These are phyloP conservation scores for Metschnikowia anglica DNA, from an alignment of 805 yeast species.

Conservation along the genomic window DNA sequence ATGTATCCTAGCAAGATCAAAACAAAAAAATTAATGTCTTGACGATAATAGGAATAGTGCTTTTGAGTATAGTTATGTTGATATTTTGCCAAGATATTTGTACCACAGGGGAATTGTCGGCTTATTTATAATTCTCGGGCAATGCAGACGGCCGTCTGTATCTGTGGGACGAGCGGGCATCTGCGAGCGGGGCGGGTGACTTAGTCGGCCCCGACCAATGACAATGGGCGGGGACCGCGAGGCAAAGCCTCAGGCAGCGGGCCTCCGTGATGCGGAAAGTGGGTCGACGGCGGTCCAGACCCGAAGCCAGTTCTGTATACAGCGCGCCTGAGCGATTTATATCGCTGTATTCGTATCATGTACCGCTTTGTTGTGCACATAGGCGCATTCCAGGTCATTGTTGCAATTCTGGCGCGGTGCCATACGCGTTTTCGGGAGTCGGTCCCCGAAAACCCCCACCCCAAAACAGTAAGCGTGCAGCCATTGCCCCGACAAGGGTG, in stretches of 20 bases:
- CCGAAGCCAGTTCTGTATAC: constrained; percentile 6
- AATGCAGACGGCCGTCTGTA: neutral
- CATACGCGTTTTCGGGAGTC: constrained; percentile 1
- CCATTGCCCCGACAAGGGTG: neutral
- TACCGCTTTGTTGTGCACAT: neutral
- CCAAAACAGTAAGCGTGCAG: neutral
- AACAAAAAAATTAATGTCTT: neutral
- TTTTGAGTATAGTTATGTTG: neutral
- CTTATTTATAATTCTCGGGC: constrained; percentile 7
- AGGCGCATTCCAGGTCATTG: neutral
- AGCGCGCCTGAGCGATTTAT: neutral
- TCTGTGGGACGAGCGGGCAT: constrained; percentile 1
- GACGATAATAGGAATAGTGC: neutral
- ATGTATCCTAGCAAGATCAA: constrained; percentile 9
- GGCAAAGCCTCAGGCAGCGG: constrained; percentile 2
- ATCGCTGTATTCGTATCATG: neutral
- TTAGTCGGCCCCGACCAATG: constrained; percentile 10
- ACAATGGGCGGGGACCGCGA: neutral
- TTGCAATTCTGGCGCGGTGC: neutral
- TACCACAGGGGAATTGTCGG: neutral
- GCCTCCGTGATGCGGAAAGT: neutral
- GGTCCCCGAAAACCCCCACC: constrained; percentile 1
- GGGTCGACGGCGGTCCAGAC: constrained; percentile 6
- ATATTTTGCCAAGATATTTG: too few relatives aligned
- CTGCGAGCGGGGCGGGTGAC: constrained; percentile 5